Evolutionary conservation across 2,329 filamentous ascomycete species (phyloP).

Genomic region (Trichoderma gracile): DNA sequence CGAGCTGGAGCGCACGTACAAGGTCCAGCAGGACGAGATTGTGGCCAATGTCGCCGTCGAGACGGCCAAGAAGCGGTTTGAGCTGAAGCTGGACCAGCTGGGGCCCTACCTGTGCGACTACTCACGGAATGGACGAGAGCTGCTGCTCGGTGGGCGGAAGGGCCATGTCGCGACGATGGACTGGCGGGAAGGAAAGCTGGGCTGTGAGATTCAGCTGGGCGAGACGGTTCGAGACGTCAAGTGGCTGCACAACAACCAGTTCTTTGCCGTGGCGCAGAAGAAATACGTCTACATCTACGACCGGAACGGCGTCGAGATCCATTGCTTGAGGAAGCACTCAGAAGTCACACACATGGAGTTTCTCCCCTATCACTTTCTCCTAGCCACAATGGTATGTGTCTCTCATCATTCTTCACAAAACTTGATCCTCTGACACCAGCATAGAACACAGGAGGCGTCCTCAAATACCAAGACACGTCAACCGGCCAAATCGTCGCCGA

Average conservation of each 20-base stretch:
- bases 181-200: conserved; percentile 88
- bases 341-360: conserved; percentile 96
- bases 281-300: conserved; percentile 98
- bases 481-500: conserved; percentile 88
- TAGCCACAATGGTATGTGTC: conserved; percentile 72
- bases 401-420: not conserved
- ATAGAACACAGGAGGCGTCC: conserved; percentile 73
- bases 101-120: conserved; percentile 91
- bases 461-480: conserved; percentile 94
- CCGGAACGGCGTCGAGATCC: conserved; percentile 83
- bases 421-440: not conserved
- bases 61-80: conserved; percentile 90
- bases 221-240: conserved; percentile 88
- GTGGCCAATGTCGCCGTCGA: conserved; percentile 71
- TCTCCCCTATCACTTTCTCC: conserved; percentile 90
- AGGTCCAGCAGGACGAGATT: conserved; percentile 87
- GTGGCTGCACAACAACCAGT: conserved; percentile 94
- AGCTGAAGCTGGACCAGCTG: conserved; percentile 76
- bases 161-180: conserved; percentile 97
- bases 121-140: conserved; percentile 80
- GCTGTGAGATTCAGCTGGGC: conserved; percentile 85
- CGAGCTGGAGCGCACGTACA: conserved; percentile 89
- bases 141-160: conserved; percentile 84
- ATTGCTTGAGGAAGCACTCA: conserved; percentile 84
- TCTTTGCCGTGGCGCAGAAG: conserved; percentile 94